Conservation (phyloP, 768 basidiomycete genomes). For the Pleurotus tuber-regium region DNA sequence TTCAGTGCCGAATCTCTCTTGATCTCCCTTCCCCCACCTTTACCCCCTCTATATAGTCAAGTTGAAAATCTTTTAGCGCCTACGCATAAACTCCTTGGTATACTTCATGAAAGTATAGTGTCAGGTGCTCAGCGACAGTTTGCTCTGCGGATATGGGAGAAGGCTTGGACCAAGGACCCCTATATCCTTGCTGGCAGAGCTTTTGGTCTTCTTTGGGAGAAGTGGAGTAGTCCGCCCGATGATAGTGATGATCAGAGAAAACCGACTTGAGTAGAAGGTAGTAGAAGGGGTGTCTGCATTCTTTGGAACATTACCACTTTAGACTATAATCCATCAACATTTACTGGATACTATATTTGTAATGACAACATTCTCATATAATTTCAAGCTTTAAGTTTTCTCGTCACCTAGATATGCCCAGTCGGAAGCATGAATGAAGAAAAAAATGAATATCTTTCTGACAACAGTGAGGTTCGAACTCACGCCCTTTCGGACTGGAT, state of each 20-base stretch:
- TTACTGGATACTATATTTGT: conserved; percentile 4
- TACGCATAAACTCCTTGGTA: conserved; percentile 45
- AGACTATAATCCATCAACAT: background rate
- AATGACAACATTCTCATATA: background rate
- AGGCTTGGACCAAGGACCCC: conserved; percentile 62
- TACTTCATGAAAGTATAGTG: conserved; percentile 50
- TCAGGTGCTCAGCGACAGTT: conserved; percentile 61
- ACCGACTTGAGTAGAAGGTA: background rate
- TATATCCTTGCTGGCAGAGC: conserved; percentile 44
- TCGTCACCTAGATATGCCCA: no score
- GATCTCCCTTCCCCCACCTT: conserved; percentile 55
- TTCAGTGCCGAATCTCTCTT: conserved; percentile 51
- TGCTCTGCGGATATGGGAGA: conserved; percentile 58
- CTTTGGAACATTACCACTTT: background rate
- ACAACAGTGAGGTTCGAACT: conserved; percentile 47
- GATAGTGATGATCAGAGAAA: conserved; percentile 8
- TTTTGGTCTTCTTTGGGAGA: conserved; percentile 37
- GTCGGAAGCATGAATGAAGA: no score
- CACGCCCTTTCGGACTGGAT: conserved; percentile 42
- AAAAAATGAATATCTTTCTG: no score
- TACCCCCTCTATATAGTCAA: conserved; percentile 50
- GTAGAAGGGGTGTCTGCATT: background rate
- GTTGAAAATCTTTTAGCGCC: conserved; percentile 58
- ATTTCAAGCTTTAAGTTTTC: no score
- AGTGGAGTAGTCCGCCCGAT: conserved; percentile 29